phyloP scores from a whole-genome alignment of 164 flowering plant species.

The Chimonanthus salicifolius region DNA sequence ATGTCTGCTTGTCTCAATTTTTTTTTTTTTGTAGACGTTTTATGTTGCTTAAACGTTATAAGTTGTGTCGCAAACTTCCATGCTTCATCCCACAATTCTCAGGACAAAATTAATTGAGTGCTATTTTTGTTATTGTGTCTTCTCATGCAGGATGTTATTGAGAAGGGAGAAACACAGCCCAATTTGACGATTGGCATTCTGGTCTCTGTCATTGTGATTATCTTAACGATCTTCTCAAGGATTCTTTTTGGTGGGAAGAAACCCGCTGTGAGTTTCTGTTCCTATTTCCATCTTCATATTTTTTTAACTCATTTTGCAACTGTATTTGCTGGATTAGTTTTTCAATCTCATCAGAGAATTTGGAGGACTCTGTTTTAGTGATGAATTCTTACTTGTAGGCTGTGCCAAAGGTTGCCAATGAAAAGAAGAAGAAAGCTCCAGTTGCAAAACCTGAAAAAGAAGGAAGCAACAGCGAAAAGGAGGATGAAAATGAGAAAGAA shows the following conservation, averaged over 20 bases:
- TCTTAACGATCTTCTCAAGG: slow-evolving; percentile 45
- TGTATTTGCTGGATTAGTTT: not conserved
- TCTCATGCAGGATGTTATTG: slow-evolving; percentile 63
- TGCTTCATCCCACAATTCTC: too few species aligned
- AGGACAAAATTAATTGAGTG: not conserved
- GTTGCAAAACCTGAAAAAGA: slow-evolving; percentile 23
- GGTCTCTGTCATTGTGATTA: slow-evolving; percentile 42
- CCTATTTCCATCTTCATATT: not conserved
- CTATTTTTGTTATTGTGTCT: not conserved
- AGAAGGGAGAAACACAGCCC: slow-evolving; percentile 83
- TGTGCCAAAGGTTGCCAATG: slow-evolving; percentile 10
- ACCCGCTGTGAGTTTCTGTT: slow-evolving; percentile 28
- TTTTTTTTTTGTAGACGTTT: not conserved
- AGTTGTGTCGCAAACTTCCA: too few species aligned
- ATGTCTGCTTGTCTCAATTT: not conserved
- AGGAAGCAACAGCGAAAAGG: slow-evolving; percentile 33
- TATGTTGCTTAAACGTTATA: not conserved
- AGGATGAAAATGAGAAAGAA: slow-evolving; percentile 36
- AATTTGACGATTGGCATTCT: slow-evolving; percentile 67
- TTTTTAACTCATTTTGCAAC: not conserved
- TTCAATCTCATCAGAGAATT: not conserved
- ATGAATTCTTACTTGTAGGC: slow-evolving; percentile 18
- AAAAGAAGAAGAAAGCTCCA: slow-evolving; percentile 7
- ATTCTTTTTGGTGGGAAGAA: slow-evolving; percentile 86
- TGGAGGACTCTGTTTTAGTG: not conserved